Percentiles rank a stretch among this genome's conserved stretches.
Conservation (phyloP, 2,329 filamentous ascomycete species). For the Trichoderma harzianum region DNA sequence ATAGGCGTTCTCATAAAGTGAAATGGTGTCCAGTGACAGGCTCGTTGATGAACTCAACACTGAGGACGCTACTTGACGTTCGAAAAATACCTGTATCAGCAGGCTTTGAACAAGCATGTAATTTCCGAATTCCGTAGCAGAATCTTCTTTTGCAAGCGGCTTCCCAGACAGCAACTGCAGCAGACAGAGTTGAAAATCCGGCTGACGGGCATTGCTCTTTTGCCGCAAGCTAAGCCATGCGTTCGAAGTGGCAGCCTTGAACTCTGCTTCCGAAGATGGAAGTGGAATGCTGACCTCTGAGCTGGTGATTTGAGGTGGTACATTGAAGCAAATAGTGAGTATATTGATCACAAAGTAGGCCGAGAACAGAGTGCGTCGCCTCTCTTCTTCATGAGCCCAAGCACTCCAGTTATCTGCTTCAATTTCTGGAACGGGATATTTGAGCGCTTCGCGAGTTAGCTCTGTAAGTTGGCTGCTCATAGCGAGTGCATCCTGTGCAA, state of each 20-base stretch:
- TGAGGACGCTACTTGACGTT: background rate
- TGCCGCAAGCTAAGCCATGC: background rate
- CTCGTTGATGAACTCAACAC: background rate
- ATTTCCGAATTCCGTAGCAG: background rate
- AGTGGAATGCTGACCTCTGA: background rate
- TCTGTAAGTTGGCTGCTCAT: background rate
- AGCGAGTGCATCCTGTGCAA: background rate
- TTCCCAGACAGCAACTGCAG: background rate
- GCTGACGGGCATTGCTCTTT: background rate
- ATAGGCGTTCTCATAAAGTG: background rate
- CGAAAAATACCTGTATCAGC: background rate
- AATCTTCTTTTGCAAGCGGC: background rate
- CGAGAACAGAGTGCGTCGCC: background rate
- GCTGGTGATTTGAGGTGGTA: background rate
- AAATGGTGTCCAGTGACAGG: background rate
- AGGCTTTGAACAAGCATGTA: background rate
- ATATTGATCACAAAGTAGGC: background rate
- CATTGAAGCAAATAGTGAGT: background rate
- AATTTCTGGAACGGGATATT: background rate
- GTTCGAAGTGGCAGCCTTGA: background rate
- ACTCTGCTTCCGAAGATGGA: background rate
- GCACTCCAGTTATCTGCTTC: background rate
- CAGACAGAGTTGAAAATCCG: background rate
- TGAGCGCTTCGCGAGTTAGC: background rate
- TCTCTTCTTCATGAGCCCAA: background rate